Evolutionary conservation across 345 rosid species (phyloP).

Genomic region (Eutrema heterophyllum): DNA sequence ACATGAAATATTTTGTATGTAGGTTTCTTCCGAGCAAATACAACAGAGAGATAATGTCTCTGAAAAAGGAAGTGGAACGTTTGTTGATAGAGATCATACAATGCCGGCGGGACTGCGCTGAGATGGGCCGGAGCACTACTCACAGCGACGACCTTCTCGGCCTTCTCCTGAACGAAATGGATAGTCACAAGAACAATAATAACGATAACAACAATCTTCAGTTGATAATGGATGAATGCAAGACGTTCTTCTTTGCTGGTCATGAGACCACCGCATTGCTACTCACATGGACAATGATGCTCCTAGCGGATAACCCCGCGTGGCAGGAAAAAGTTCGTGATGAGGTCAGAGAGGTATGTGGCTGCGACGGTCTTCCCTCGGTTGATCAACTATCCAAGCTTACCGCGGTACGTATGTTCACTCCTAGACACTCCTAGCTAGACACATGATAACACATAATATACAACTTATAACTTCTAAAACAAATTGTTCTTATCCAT

Average conservation of each 20-base stretch:
- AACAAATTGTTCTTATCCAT: not conserved
- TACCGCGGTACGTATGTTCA: conserved; percentile 47
- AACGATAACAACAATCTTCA: conserved; percentile 47
- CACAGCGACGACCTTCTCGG: conserved; percentile 86
- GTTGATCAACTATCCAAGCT: conserved; percentile 70
- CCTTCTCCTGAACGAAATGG: conserved; percentile 70
- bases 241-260: conserved; percentile 95
- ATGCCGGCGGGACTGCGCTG: conserved; percentile 62
- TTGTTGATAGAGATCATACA: conserved; percentile 81
- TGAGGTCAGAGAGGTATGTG: conserved; percentile 66
- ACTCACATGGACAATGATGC: conserved; percentile 95
- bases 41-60: conserved; percentile 75
- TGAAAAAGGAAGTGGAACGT: conserved; percentile 77
- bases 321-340: conserved; percentile 83
- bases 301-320: conserved; percentile 62
- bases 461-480: not conserved
- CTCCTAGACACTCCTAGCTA: not conserved
- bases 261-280: conserved; percentile 87
- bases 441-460: not conserved
- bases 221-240: conserved; percentile 94
- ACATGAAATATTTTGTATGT: not conserved
- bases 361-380: conserved; percentile 44
- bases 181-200: conserved; percentile 39
- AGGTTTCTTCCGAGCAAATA: conserved; percentile 88
- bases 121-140: conserved; percentile 72